Percentiles rank a stretch among this genome's conserved stretches.
phyloP scores from a whole-genome alignment of 176 grass and related monocot genomes.

The Leersia perrieri region DNA sequence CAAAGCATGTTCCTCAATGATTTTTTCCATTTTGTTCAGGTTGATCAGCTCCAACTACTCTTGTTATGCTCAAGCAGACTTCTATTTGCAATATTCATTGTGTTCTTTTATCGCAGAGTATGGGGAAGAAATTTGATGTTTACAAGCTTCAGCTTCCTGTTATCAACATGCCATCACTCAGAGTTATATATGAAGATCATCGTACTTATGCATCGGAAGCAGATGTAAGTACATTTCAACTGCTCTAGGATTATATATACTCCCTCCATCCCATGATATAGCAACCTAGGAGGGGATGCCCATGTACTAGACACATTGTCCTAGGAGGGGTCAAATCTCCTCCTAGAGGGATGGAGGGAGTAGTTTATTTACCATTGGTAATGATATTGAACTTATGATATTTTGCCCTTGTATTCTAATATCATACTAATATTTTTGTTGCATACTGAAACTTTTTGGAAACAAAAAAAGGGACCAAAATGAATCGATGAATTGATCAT shows the following conservation, averaged over 20 bases:
- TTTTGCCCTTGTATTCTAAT: background rate
- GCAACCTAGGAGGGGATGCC: no score
- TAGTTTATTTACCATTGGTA: constrained; percentile 5
- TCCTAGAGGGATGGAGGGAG: no score
- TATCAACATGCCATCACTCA: constrained; percentile 82
- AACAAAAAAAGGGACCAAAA: background rate
- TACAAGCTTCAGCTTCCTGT: constrained; percentile 87
- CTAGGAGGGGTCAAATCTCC: no score
- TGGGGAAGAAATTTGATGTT: constrained; percentile 78
- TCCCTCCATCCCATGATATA: no score
- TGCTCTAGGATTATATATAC: constrained; percentile 25
- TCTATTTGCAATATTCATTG: constrained; percentile 27
- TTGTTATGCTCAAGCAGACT: constrained; percentile 14
- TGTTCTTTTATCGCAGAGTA: constrained; percentile 47
- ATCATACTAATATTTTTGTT: background rate
- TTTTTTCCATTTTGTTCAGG: constrained; percentile 98
- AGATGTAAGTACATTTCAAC: constrained; percentile 69
- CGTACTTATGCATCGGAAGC: constrained; percentile 83
- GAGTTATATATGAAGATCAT: constrained; percentile 89
- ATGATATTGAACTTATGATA: constrained; percentile 6
- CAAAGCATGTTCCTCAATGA: constrained; percentile 87
- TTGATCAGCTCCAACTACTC: constrained; percentile 22
- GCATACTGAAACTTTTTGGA: background rate
- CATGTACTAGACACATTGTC: no score
- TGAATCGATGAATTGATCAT: background rate